These are phyloP conservation scores for Lanmaoa pseudosensibilis DNA, from an alignment of 768 basidiomycete genomes.

Conservation along the genomic window DNA sequence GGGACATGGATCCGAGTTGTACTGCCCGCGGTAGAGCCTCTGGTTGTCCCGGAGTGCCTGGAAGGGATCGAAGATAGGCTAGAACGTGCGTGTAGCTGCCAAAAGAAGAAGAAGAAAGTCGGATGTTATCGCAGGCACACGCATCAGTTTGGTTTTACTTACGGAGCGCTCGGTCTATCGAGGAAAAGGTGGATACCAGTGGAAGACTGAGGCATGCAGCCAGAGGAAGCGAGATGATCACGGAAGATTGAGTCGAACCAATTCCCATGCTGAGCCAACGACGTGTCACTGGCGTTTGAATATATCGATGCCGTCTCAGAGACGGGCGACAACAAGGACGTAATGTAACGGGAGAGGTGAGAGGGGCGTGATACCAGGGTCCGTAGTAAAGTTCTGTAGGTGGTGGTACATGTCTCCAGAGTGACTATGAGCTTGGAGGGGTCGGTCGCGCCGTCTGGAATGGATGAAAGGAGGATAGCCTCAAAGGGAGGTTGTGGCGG, in stretches of 20 bases:
- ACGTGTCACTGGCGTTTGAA: slow-evolving; percentile 47
- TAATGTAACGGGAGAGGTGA: slow-evolving; percentile 58
- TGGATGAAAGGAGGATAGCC: slow-evolving; percentile 62
- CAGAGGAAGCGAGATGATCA: slow-evolving; percentile 62
- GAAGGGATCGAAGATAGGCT: slow-evolving; percentile 64
- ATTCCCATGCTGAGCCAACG: slow-evolving; percentile 19
- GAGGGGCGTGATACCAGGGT: slow-evolving; percentile 73
- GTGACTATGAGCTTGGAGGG: slow-evolving; percentile 65
- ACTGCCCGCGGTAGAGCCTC: slow-evolving; percentile 61
- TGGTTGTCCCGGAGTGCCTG: slow-evolving; percentile 44
- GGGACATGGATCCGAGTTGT: slow-evolving; percentile 46
- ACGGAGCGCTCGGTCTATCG: slow-evolving; percentile 79
- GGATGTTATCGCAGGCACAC: not conserved
- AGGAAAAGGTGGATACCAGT: slow-evolving; percentile 69
- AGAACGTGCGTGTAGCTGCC: slow-evolving; percentile 70
- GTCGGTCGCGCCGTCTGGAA: slow-evolving; percentile 50
- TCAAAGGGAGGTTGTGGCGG: slow-evolving; percentile 59
- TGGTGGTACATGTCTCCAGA: slow-evolving; percentile 70
- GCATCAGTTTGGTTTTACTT: slow-evolving; percentile 34
- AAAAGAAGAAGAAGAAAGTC: not conserved
- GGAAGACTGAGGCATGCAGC: slow-evolving; percentile 47
- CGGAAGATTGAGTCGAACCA: slow-evolving; percentile 54
- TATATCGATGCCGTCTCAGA: slow-evolving; percentile 56
- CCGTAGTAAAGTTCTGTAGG: slow-evolving; percentile 62
- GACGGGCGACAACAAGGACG: slow-evolving; percentile 41